Base-by-base conservation (phyloP, 2,329 filamentous ascomycete genomes). In the Diaporthe sp. region DNA sequence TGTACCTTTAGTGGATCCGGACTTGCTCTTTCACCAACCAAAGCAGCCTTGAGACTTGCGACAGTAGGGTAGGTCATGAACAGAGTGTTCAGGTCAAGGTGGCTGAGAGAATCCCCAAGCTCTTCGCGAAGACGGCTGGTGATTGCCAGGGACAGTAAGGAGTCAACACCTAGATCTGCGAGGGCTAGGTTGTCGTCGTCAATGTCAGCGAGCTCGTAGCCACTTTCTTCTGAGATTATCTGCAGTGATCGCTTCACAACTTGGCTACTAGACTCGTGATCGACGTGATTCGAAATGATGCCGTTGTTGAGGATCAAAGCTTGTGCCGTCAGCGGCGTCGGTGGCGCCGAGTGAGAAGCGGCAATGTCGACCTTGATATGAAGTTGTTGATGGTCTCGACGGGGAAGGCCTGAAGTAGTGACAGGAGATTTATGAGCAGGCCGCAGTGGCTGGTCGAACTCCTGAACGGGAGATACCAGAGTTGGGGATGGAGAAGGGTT, bases 121-220 rank as follows among this genome's bases (percentile, higher is more conserved):
- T 84, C 79, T 61, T 84, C 81, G 13, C 78, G 78, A 75, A 84
- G 81, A 2, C 82, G 79, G 25, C 78, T 80, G 0, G 79, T 76
- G 53, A 84, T 82, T 2, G 80, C 80, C 28, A 85, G 75, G 4
- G 77, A 76, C 46, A 85, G 77, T 8, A 85, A 80, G 17, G 81
- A 83, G 74, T 85, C 84, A 37, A 85, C 73, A 2, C 84, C 84
- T 2, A 83, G 65, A 46, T 83, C 81, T 1, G 74, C 79, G 60
- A 85, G 83, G 19, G 55, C 62, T 37, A 62, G 28, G 6, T 77
- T 79, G 28, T 78, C 79, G 44, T 84, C 81, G 12, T 75, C 76
- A 9, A 73, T 22, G 31, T 73, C 71, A 9, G 58, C 28, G 19
- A 73, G 5, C 13, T 25, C 57, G 22, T 53, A 17, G 13, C 71